Conservation (phyloP, 176 grass and related monocot genomes). For the Puccinellia tenuiflora region DNA sequence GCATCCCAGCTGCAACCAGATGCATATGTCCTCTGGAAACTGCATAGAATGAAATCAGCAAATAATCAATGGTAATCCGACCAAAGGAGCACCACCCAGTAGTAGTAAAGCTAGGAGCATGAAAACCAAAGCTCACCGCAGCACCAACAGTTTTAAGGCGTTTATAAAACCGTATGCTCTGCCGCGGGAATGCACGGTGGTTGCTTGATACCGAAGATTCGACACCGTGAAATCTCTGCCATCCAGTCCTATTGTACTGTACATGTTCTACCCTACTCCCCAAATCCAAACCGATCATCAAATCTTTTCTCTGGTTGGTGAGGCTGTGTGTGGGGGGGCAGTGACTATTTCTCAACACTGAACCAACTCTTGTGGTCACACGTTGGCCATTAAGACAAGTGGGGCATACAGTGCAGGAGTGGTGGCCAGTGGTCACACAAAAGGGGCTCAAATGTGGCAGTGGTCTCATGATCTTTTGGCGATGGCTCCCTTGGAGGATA, state of each 20-base stretch:
- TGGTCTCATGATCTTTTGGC: slow-evolving; percentile 34
- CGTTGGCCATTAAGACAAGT: slow-evolving; percentile 44
- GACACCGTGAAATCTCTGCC: not conserved
- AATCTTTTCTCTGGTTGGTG: slow-evolving; percentile 36
- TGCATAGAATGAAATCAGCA: slow-evolving; percentile 9
- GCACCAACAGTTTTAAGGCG: not conserved
- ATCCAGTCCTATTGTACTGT: not conserved
- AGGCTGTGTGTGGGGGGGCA: slow-evolving; percentile 20
- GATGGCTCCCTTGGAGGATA: slow-evolving; percentile 2
- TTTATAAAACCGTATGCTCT: not conserved
- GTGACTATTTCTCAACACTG: slow-evolving; percentile 32
- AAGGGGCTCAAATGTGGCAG: slow-evolving; percentile 39
- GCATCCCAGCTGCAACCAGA: slow-evolving; percentile 3
- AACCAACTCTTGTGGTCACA: slow-evolving; percentile 41
- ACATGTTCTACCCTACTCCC: not conserved
- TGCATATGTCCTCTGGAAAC: not conserved
- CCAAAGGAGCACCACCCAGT: not conserved
- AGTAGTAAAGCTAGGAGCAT: not conserved
- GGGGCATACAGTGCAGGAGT: slow-evolving; percentile 27
- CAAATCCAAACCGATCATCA: slow-evolving; percentile 3
- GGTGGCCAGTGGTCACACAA: slow-evolving; percentile 35
- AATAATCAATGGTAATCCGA: not conserved
- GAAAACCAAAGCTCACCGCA: not conserved
- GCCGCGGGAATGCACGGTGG: not conserved
- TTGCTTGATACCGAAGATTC: not conserved